Evolutionary conservation across 2,329 filamentous ascomycete genomes (phyloP).

Genomic region (Ophiosphaerella narmari): DNA sequence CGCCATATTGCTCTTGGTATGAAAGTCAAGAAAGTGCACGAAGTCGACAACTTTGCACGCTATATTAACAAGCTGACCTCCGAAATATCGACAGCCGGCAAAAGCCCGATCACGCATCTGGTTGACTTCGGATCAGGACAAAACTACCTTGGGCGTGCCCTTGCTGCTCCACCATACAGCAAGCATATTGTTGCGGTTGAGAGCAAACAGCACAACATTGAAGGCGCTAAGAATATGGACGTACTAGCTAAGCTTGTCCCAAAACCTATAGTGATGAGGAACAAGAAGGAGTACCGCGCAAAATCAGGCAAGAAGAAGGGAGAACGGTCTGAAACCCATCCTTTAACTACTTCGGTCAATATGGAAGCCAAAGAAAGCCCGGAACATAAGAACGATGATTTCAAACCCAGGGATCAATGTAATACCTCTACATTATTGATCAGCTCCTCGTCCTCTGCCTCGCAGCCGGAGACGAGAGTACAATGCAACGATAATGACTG

Average conservation of each 20-base stretch:
- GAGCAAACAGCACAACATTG: conserved; percentile 82
- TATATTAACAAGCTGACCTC: conserved; percentile 74
- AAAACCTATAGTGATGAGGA: conserved; percentile 73
- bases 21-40: conserved; percentile 94
- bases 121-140: conserved; percentile 97
- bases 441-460: not conserved
- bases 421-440: too few relatives aligned
- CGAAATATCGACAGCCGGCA: conserved; percentile 49
- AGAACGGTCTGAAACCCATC: conserved; percentile 28
- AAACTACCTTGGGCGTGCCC: conserved; percentile 88
- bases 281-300: conserved; percentile 77
- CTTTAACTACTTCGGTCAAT: not conserved
- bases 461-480: conserved; percentile 5
- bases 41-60: conserved; percentile 87
- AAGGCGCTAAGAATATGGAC: conserved; percentile 82
- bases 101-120: conserved; percentile 72
- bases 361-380: not conserved
- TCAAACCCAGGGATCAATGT: not conserved
- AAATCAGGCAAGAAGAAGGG: conserved; percentile 47
- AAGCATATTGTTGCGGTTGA: conserved; percentile 89
- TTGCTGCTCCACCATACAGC: conserved; percentile 85
- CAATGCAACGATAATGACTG: conserved; percentile 16
- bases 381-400: not conserved
- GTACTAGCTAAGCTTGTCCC: conserved; percentile 76
- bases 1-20: conserved; percentile 82